Base-by-base conservation (phyloP, 139 green algal species). In the Picochlorum costavermella region DNA sequence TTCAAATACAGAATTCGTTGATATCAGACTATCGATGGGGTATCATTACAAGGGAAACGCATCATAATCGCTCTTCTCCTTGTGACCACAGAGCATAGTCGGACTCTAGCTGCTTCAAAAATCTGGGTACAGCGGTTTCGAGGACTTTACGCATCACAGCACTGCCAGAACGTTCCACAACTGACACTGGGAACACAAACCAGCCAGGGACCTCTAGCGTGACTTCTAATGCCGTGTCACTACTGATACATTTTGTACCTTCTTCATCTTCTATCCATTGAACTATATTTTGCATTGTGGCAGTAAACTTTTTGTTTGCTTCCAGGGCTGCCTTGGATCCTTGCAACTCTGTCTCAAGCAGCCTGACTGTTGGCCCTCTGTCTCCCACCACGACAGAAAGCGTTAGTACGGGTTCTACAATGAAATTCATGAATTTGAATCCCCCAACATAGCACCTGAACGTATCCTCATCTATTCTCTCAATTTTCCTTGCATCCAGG, bases 31-130 rank as follows among this genome's bases (percentile, higher is more conserved):
- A 23, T 23, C 20, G 20, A 23, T 23, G 20, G 20, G 20, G 20
- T 23, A 23, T 23, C 20, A 28, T 55, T 40, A 40, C 33, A 40
- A 40, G 33, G 6, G 11, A 12, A 53, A 3, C 10, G n/a, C n/a
- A 43, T 61, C 12, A 79, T 63, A 53, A 90, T 84, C 46, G 16
- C 46, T 20, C 16, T 14, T 53, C 46, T 1, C 88, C 88, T 1
- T 63, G 58, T 4, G 87, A 85, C 88, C 88, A 95, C 2, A 68
- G 43, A 49, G 63, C 50, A 64, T 95, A 95, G 61, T 95, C 88
- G 3, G 50, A 67, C 11, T 76, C 60, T 33, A 95, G 80, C 75
- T 95, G 88, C 53, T 70, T 51, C 70, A 95, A 61, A 71, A 95
- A 95, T 4, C 82, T 70, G 1, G 88, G 88, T 59, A 95, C 83